Base-by-base conservation (phyloP, 257 asterid genomes). In the Voacanga thouarsii region DNA sequence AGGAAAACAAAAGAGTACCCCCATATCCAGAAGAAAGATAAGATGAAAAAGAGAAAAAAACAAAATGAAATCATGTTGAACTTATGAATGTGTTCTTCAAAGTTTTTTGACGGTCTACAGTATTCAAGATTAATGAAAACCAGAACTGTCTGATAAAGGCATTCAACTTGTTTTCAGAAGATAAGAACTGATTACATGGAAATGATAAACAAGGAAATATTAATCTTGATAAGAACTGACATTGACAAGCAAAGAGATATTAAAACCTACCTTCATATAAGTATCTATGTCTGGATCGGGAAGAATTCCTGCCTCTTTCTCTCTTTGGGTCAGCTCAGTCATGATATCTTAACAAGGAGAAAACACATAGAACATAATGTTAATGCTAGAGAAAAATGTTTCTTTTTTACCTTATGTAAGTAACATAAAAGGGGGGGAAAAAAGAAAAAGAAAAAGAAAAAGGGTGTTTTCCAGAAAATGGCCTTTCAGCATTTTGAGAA, bases 211-310 rank as follows among this genome's bases (percentile, higher is more conserved):
- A 37, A 12, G 39, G 19, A 57, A n/a, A n/a, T n/a, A n/a, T n/a
- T n/a, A n/a, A n/a, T n/a, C n/a, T n/a, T n/a, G n/a, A n/a, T n/a
- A n/a, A n/a, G n/a, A n/a, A n/a, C n/a, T n/a, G n/a, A n/a, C n/a
- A n/a, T n/a, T n/a, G n/a, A n/a, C n/a, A n/a, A n/a, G 49, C 28
- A 37, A 12, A 51, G 18, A 57, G 57, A 47, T 64, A 64, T 60
- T 49, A 68, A 81, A 70, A 50, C 16, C 78, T 89, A 86, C 97
- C 97, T 91, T 91, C 96, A 91, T 91, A 80, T 86, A 91, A 75
- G 89, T 85, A 81, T 91, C 97, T 57, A 90, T 80, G 70, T 88
- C 90, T 55, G 90, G 92, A 83, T 92, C 96, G n/a, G 96, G 97
- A 78, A 86, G 84, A 70, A 91, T 80, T 72, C 89, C 92, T 57